These are phyloP conservation scores for Pseudognaphalium luteoalbum DNA, from an alignment of 129 eudicot genomes.

Conservation along the genomic window DNA sequence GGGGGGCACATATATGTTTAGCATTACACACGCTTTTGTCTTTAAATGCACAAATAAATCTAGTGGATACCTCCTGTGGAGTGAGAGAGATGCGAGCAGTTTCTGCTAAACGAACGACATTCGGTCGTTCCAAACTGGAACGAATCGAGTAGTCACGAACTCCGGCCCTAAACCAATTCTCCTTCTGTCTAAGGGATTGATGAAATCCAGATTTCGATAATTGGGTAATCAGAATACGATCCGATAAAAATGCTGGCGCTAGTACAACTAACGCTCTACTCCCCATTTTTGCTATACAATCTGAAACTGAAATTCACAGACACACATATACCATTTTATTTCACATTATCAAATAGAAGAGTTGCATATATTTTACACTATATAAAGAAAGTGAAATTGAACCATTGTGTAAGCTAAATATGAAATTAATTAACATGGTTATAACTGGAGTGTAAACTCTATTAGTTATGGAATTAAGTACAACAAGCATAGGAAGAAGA, in stretches of 20 bases:
- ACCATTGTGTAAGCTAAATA: not conserved
- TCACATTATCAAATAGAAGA: not conserved
- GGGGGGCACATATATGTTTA: not conserved
- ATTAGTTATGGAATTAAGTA: not conserved
- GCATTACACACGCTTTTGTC: no score
- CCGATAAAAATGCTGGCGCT: constrained; percentile 21
- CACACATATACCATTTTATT: constrained; percentile 18
- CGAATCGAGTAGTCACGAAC: constrained; percentile 39
- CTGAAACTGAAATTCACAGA: not conserved
- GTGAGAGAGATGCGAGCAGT: constrained; percentile 90
- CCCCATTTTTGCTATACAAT: constrained; percentile 24
- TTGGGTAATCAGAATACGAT: constrained; percentile 16
- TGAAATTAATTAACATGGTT: not conserved
- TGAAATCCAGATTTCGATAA: constrained; percentile 22
- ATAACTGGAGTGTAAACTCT: constrained; percentile 25
- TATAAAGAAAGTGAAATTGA: not conserved
- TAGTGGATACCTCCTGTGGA: constrained; percentile 54
- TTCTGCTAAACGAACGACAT: constrained; percentile 67
- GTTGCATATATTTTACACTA: not conserved
- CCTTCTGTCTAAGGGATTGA: constrained; percentile 19
- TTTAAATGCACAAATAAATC: constrained; percentile 1
- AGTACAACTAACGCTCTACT: constrained; percentile 29
- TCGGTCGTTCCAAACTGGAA: constrained; percentile 66
- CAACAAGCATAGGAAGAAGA: not conserved
- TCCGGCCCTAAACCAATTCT: constrained; percentile 12